Evolutionary conservation across 129 eudicot genomes (phyloP).

Genomic region (Deinandra increscens): DNA sequence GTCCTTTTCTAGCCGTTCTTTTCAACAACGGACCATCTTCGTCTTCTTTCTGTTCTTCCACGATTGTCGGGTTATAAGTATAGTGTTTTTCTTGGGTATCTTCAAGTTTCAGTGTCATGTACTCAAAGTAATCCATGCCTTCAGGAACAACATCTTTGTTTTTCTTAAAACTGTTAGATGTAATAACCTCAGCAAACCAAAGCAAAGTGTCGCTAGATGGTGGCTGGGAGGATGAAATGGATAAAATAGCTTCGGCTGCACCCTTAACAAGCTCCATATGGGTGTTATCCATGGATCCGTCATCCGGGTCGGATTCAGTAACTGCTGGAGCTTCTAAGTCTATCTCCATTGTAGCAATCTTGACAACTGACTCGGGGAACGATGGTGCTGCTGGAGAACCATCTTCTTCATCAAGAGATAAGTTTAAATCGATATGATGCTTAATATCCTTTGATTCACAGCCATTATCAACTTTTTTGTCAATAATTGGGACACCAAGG

Average conservation of each 20-base stretch:
- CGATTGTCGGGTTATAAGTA: constrained; percentile 26
- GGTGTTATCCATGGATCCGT: constrained; percentile 26
- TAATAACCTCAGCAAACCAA: constrained; percentile 65
- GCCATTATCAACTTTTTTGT: constrained; percentile 11
- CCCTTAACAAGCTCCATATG: constrained; percentile 36
- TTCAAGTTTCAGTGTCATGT: constrained; percentile 64
- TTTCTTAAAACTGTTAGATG: constrained; percentile 31
- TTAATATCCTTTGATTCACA: constrained; percentile 28
- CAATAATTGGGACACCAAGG: constrained; percentile 39
- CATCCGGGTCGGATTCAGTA: constrained; percentile 39
- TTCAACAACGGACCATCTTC: constrained; percentile 21
- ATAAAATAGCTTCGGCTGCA: constrained; percentile 70
- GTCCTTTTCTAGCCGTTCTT: constrained; percentile 49
- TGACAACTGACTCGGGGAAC: constrained; percentile 49
- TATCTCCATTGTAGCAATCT: constrained; percentile 55
- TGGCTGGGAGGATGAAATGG: constrained; percentile 42
- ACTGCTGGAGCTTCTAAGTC: constrained; percentile 63
- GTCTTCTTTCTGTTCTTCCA: constrained; percentile 31
- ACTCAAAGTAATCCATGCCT: constrained; percentile 75
- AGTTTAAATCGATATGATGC: constrained; percentile 64
- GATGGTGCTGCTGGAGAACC: constrained; percentile 40
- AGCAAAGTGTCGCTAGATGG: constrained; percentile 33
- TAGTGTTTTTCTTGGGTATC: constrained; percentile 41
- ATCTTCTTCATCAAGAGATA: constrained; percentile 59
- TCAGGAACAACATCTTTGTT: constrained; percentile 41